Conservation (phyloP, 345 rosid genomes). For the Lepidium aucheri region DNA sequence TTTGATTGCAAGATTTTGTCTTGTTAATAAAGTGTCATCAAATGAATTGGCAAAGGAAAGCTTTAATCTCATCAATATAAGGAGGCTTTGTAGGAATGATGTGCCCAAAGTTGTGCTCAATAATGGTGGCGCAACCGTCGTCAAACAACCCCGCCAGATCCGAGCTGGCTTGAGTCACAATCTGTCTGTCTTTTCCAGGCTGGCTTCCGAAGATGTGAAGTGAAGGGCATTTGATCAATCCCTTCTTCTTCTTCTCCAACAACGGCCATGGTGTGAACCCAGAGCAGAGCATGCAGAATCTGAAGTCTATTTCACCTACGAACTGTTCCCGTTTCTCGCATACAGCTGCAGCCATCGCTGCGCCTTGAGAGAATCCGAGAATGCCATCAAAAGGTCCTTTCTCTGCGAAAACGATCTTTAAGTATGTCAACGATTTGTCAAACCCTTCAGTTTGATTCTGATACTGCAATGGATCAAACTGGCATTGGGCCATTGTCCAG, state of each 20-base stretch:
- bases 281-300: constrained; percentile 80
- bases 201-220: constrained; percentile 80
- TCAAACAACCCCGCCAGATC: constrained; percentile 51
- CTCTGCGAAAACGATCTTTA: constrained; percentile 38
- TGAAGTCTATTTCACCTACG: constrained; percentile 48
- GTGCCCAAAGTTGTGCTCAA: constrained; percentile 85
- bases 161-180: constrained; percentile 54
- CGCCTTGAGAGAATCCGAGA: constrained; percentile 93
- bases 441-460: constrained; percentile 76
- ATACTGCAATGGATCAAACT: constrained; percentile 75
- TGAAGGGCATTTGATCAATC: constrained; percentile 59
- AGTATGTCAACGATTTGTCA: constrained; percentile 44
- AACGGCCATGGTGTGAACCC: constrained; percentile 43
- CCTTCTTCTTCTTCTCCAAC: constrained; percentile 23
- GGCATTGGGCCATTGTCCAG: constrained; percentile 50
- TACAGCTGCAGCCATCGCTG: constrained; percentile 76
- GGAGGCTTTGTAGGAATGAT: constrained; percentile 77
- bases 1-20: constrained; percentile 9
- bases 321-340: constrained; percentile 36
- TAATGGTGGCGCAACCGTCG: constrained; percentile 42
- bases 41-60: constrained; percentile 57
- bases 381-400: constrained; percentile 95
- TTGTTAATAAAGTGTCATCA: constrained; percentile 15
- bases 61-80: constrained; percentile 55
- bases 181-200: constrained; percentile 69